These are phyloP conservation scores for Lobosporangium transversale DNA, from an alignment of 192 early-diverging fungal genomes.

Conservation along the genomic window DNA sequence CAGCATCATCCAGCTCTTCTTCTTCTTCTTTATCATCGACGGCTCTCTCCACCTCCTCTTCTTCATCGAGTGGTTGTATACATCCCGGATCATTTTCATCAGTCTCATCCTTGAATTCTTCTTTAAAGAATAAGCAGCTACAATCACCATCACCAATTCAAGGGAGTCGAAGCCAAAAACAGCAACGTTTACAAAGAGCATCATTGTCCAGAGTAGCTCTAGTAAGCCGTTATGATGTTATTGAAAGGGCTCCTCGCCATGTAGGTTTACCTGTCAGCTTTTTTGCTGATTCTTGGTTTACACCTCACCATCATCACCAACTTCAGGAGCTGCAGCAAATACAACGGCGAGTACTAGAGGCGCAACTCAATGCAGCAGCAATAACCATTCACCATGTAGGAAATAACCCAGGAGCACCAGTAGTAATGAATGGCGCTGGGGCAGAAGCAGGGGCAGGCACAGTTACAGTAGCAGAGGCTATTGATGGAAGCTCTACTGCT, in stretches of 20 bases:
- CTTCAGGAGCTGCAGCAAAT: conserved; percentile 38
- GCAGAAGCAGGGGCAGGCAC: not conserved
- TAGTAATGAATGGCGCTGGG: not conserved
- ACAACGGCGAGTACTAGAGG: conserved; percentile 22
- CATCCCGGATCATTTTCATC: too few relatives aligned
- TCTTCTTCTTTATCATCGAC: conserved; percentile 14
- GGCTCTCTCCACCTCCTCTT: not conserved
- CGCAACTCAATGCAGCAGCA: conserved; percentile 1
- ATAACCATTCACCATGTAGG: not conserved
- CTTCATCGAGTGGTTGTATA: not conserved
- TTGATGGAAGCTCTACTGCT: not conserved
- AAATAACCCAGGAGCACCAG: not conserved
- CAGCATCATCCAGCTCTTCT: not conserved
- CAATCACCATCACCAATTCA: not conserved
- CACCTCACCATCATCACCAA: conserved; percentile 36
- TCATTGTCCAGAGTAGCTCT: conserved; percentile 10
- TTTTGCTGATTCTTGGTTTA: conserved; percentile 37
- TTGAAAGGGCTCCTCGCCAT: conserved; percentile 13
- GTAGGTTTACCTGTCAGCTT: conserved; percentile 12
- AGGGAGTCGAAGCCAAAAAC: too few relatives aligned
- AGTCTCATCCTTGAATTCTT: not conserved
- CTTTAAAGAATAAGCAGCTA: not conserved
- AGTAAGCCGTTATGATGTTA: conserved; percentile 13
- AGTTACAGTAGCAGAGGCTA: not conserved
- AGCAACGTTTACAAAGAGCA: too few relatives aligned